A percentile compares a stretch with the other conserved stretches of the same genome.
These are phyloP conservation scores for Musa balbisiana DNA, from an alignment of 202 grass and related monocot species.

Conservation along the genomic window DNA sequence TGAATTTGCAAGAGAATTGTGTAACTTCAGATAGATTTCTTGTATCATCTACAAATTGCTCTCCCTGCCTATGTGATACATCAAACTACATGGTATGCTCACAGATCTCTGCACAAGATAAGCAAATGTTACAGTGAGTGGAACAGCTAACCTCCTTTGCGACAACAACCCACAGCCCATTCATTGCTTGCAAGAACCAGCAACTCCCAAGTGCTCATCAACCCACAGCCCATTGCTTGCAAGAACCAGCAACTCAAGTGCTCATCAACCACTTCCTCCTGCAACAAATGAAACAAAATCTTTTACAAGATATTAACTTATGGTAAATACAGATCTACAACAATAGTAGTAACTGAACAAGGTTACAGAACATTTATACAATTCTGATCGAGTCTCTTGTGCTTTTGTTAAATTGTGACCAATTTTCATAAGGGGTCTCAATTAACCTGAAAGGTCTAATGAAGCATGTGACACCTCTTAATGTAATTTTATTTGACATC, in stretches of 20 bases:
- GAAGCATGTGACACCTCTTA: neutral
- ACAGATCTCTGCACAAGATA: neutral
- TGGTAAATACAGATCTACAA: too few relatives aligned
- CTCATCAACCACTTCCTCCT: conserved; percentile 57
- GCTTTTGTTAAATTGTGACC: too few relatives aligned
- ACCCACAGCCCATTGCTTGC: conserved; percentile 93
- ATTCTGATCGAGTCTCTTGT: too few relatives aligned
- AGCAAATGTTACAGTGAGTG: conserved; percentile 1
- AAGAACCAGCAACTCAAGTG: conserved; percentile 73
- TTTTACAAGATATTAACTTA: too few relatives aligned
- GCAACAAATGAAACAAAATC: neutral
- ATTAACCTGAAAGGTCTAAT: neutral
- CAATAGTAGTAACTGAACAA: too few relatives aligned
- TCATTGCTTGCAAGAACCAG: conserved; percentile 87
- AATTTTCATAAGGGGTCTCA: too few relatives aligned
- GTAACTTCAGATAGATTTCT: neutral
- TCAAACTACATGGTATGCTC: neutral
- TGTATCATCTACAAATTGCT: neutral
- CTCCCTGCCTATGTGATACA: neutral
- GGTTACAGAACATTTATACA: too few relatives aligned
- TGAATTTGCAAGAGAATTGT: neutral
- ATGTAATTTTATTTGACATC: neutral
- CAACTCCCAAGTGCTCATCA: conserved; percentile 61
- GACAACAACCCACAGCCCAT: conserved; percentile 84
- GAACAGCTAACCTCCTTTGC: conserved; percentile 64